These are phyloP conservation scores for Myxozyma kluyveri DNA, from an alignment of 805 yeast genomes.

Conservation along the genomic window DNA sequence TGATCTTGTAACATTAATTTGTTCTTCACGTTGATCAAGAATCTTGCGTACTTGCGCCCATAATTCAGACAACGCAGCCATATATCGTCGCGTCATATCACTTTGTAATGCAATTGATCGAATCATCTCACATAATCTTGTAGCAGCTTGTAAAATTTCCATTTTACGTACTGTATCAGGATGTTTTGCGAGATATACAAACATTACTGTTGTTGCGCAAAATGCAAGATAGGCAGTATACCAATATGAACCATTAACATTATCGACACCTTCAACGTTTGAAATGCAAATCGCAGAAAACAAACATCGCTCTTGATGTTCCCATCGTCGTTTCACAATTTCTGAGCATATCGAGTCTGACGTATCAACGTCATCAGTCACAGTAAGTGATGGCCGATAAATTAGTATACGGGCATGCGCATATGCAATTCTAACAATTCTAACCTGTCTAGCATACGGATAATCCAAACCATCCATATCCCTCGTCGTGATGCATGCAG, in stretches of 20 bases:
- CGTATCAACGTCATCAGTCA: background rate
- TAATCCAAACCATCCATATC: slow-evolving; percentile 5
- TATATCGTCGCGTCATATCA: slow-evolving; percentile 7
- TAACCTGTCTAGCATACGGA: slow-evolving; percentile 22
- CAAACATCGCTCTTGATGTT: slow-evolving; percentile 20
- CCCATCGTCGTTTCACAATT: slow-evolving; percentile 2
- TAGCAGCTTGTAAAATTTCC: slow-evolving; percentile 15
- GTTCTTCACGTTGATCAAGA: too few relatives aligned
- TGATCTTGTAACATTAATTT: too few relatives aligned
- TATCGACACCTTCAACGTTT: slow-evolving; percentile 7
- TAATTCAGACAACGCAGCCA: slow-evolving; percentile 21
- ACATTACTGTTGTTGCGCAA: slow-evolving; percentile 26
- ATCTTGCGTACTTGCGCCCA: slow-evolving; percentile 22
- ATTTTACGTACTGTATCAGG: slow-evolving; percentile 1
- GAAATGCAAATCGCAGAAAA: slow-evolving; percentile 20
- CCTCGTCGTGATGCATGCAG: slow-evolving; percentile 8
- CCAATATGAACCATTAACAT: slow-evolving; percentile 21
- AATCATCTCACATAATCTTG: slow-evolving; percentile 19
- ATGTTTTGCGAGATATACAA: slow-evolving; percentile 20
- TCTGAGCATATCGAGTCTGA: background rate
- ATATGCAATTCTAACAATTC: slow-evolving; percentile 16
- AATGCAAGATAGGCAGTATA: slow-evolving; percentile 19
- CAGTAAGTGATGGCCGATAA: slow-evolving; percentile 19
- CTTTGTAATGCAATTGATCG: slow-evolving; percentile 9
- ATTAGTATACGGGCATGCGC: slow-evolving; percentile 26